phyloP scores from a whole-genome alignment of 2,329 filamentous ascomycete genomes.

The Periconia digitata region DNA sequence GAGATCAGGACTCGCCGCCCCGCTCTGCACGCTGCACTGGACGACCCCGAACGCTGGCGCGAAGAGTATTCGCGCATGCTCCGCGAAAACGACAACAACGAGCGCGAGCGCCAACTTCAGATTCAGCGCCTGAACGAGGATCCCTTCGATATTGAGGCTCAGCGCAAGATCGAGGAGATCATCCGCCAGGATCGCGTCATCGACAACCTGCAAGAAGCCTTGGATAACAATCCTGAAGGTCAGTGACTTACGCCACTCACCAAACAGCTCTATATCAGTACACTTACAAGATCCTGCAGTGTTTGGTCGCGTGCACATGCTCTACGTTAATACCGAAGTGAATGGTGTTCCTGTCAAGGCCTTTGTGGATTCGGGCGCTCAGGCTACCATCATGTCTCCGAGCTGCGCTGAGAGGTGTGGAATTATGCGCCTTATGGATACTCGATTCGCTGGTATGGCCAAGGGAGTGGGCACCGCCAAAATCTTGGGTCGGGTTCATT shows the following conservation, averaged over 20 bases:
- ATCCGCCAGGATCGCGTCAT: constrained; percentile 93
- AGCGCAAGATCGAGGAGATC: constrained; percentile 92
- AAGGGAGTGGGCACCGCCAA: constrained; percentile 91
- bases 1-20: constrained; percentile 74
- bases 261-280: background rate
- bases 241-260: constrained; percentile 37
- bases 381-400: constrained; percentile 98
- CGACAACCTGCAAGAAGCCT: constrained; percentile 93
- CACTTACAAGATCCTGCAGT: constrained; percentile 55
- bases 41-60: constrained; percentile 75
- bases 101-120: constrained; percentile 76
- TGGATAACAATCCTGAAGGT: constrained; percentile 98
- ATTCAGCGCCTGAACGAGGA: constrained; percentile 88
- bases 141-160: constrained; percentile 89
- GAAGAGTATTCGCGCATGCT: constrained; percentile 69
- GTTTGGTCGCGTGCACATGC: constrained; percentile 91
- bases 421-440: constrained; percentile 95
- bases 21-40: constrained; percentile 72
- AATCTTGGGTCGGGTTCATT: constrained; percentile 93
- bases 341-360: constrained; percentile 92
- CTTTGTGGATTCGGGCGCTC: constrained; percentile 94
- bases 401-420: constrained; percentile 86
- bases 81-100: constrained; percentile 69
- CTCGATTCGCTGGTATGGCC: constrained; percentile 86
- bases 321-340: constrained; percentile 94